Conservation (phyloP, 805 yeast species). For the Wickerhamiella alocasiicola region DNA sequence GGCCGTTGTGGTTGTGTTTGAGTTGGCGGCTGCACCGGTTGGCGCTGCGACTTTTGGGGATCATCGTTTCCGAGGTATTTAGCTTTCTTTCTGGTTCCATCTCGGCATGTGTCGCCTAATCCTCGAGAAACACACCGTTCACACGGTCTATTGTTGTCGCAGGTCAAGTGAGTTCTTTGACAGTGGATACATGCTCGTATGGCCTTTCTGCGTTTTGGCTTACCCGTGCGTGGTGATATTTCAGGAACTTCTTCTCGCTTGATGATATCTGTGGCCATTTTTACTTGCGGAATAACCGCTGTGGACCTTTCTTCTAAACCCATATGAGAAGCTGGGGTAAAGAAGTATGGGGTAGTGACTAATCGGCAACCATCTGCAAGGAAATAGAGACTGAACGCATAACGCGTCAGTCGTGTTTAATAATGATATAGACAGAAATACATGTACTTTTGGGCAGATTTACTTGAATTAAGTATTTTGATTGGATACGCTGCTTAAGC, state of each 20-base stretch:
- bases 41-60: background rate
- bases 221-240: constrained; percentile 26
- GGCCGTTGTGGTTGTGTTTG: background rate
- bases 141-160: constrained; percentile 79
- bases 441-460: no score
- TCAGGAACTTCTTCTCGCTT: constrained; percentile 2
- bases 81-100: constrained; percentile 80
- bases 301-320: no score
- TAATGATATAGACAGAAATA: no score
- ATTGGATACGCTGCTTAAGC: no score
- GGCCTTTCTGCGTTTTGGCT: constrained; percentile 49
- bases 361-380: no score
- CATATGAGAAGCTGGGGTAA: constrained; percentile 2
- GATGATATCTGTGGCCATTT: background rate
- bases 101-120: constrained; percentile 56
- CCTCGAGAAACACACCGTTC: constrained; percentile 63
- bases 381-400: no score
- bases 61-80: constrained; percentile 57
- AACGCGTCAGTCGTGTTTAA: no score
- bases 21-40: background rate
- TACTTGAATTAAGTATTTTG: no score
- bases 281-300: background rate
- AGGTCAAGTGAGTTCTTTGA: constrained; percentile 81
- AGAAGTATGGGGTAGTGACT: background rate
- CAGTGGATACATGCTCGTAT: constrained; percentile 85